A percentile compares a stretch with the other conserved stretches of the same genome.
phyloP scores from a whole-genome alignment of 495 filamentous ascomycete genomes.

The Evernia prunastri region DNA sequence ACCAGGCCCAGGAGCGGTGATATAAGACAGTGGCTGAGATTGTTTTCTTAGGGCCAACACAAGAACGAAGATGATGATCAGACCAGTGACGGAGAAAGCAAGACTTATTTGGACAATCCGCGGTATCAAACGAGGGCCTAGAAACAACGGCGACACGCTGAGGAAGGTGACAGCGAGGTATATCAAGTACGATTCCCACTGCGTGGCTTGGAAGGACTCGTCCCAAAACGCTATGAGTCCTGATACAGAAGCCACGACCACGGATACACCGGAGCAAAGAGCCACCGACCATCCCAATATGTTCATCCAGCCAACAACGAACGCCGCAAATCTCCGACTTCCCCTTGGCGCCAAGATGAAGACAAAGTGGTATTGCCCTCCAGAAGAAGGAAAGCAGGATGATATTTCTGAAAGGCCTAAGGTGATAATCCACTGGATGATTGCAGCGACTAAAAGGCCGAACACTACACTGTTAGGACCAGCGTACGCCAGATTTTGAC shows the following conservation, averaged over 20 bases:
- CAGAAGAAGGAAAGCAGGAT: conserved; percentile 28
- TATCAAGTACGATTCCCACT: conserved; percentile 32
- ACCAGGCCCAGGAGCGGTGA: conserved; percentile 20
- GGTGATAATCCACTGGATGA: conserved; percentile 27
- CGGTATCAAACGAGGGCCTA: conserved; percentile 21
- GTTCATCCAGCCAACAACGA: conserved; percentile 36
- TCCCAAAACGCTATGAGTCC: conserved; percentile 29
- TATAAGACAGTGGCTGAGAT: conserved; percentile 15
- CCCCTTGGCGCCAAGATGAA: conserved; percentile 29
- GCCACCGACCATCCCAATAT: conserved; percentile 35
- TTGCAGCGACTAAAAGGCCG: conserved; percentile 24
- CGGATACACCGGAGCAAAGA: conserved; percentile 27
- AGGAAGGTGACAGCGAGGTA: conserved; percentile 23
- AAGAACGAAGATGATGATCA: conserved; percentile 27
- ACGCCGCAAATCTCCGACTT: conserved; percentile 26
- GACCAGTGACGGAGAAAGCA: conserved; percentile 25
- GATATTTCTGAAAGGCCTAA: conserved; percentile 30
- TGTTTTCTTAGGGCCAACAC: conserved; percentile 28
- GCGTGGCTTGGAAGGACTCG: conserved; percentile 22
- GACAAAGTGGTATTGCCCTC: conserved; percentile 33
- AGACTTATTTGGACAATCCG: conserved; percentile 24
- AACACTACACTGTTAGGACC: conserved; percentile 28
- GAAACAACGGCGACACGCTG: conserved; percentile 26
- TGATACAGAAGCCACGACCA: conserved; percentile 21
- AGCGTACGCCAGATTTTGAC: conserved; percentile 26